Conservation (phyloP, 1,139 yeast species). For the Pneumocystis carinii region DNA sequence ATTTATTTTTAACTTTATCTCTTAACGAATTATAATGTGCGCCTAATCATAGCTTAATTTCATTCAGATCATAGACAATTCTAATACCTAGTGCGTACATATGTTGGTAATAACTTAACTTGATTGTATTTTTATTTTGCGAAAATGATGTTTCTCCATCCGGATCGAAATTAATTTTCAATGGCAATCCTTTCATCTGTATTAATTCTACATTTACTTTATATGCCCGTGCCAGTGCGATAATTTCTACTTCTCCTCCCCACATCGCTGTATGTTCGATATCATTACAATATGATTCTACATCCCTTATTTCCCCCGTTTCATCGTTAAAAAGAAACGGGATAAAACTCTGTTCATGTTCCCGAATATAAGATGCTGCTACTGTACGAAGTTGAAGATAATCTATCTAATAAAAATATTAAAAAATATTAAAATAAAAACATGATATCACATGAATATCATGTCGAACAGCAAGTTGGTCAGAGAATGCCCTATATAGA, state of each 20-base stretch:
- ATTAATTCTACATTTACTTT: constrained; percentile 60
- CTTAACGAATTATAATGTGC: constrained; percentile 86
- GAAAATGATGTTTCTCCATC: constrained; percentile 19
- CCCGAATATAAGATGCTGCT: constrained; percentile 54
- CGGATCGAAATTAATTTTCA: constrained; percentile 40
- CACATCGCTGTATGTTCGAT: constrained; percentile 68
- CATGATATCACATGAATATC: constrained; percentile 28
- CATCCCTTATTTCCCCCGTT: constrained; percentile 40
- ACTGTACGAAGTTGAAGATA: constrained; percentile 34
- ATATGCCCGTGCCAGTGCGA: constrained; percentile 57
- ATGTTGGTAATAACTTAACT: constrained; percentile 67
- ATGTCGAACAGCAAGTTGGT: constrained; percentile 51
- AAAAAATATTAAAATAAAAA: constrained; percentile 17
- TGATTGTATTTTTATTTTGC: constrained; percentile 32
- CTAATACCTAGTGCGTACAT: constrained; percentile 58
- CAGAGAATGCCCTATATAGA: constrained; percentile 69
- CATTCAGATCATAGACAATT: neutral
- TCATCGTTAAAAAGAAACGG: constrained; percentile 75
- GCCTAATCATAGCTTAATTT: neutral
- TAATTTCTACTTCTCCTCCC: constrained; percentile 91
- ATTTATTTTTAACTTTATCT: neutral
- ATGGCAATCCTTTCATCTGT: constrained; percentile 58
- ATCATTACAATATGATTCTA: constrained; percentile 55
- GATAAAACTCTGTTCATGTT: constrained; percentile 50
- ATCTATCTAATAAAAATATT: neutral